Base-by-base conservation (phyloP, 2,329 filamentous ascomycete genomes). In the Aspergillus fijiensis region DNA sequence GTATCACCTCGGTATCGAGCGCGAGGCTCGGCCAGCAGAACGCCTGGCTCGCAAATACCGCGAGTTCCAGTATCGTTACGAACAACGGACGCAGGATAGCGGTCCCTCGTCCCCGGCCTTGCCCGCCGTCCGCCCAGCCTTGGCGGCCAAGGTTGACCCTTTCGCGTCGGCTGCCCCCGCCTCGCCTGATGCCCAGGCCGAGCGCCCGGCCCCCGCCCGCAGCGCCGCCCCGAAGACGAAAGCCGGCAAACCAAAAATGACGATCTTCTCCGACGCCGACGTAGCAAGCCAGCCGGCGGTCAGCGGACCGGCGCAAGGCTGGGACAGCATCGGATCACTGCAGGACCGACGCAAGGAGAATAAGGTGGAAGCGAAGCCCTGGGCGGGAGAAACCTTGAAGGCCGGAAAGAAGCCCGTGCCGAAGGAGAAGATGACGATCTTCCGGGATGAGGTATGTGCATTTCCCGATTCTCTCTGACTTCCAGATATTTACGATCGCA, bases 291-390 rank as follows among this genome's bases (percentile, higher is more conserved):
- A 84, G 73, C 83, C 80, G 60, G 82, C 81, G 59, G 80, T 80
- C 14, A 80, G 79, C 3, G 79, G 81, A 10, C 78, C 78, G 49
- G 82, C 87, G 1, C 90, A 88, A 73, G 94, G 92, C 2, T 98
- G 95, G 94, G 91, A 97, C 65, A 94, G 82, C 63, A 96, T 99
- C 71, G 93, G 91, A 31, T 92, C 92, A 1, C 79, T 97, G 61
- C 85, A 87, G 54, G 90, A 96, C 62, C 85, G 95, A 53, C 96
- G 91, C 82, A 99, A 98, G 82, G 95, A 99, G 76, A 99, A 99
- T 71, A 82, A 83, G 6, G 80, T 93, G 66, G 92, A 94, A 73
- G 87, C 93, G 11, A 93, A 89, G 72, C 92, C 94, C 21, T 97
- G 93, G 95, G 89, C 83, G 11, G 95, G 95, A 27, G 92, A 98